Conservation (phyloP, 176 grass and related monocot genomes). For the Oryza officinalis region DNA sequence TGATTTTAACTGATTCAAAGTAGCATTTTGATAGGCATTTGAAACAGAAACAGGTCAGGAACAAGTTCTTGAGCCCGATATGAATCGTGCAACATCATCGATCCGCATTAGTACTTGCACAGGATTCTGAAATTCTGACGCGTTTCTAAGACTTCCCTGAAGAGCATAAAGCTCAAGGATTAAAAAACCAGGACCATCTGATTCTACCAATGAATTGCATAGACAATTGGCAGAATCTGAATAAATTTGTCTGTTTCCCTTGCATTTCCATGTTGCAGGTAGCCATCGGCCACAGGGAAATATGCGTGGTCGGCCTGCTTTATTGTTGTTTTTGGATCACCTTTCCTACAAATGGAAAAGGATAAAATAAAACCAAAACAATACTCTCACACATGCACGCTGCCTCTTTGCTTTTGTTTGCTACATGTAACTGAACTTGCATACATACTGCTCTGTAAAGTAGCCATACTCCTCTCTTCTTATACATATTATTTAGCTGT, state of each 20-base stretch:
- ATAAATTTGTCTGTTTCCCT: constrained; percentile 46
- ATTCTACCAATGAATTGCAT: constrained; percentile 48
- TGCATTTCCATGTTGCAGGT: constrained; percentile 48
- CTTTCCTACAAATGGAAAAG: constrained; percentile 58
- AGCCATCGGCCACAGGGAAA: constrained; percentile 45
- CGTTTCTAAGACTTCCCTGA: constrained; percentile 8
- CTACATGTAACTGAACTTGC: constrained; percentile 19
- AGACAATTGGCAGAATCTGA: constrained; percentile 53
- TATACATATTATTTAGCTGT: constrained; percentile 17
- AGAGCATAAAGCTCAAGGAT: constrained; percentile 38
- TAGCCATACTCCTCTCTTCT: constrained; percentile 18
- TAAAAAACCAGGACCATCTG: constrained; percentile 44
- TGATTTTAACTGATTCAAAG: background rate
- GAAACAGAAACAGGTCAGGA: background rate
- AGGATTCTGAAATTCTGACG: constrained; percentile 12
- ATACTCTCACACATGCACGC: constrained; percentile 27
- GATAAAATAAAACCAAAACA: constrained; percentile 53
- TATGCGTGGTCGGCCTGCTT: constrained; percentile 46
- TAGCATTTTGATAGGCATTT: constrained; percentile 25
- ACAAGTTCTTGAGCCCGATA: constrained; percentile 17
- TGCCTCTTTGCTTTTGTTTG: constrained; percentile 37
- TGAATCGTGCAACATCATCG: constrained; percentile 13
- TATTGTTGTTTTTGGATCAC: constrained; percentile 41
- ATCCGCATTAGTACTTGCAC: constrained; percentile 2
- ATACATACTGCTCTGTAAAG: constrained; percentile 39